phyloP scores from a whole-genome alignment of 371 early-diverging fungal genomes.

The Mortierella sp. region DNA sequence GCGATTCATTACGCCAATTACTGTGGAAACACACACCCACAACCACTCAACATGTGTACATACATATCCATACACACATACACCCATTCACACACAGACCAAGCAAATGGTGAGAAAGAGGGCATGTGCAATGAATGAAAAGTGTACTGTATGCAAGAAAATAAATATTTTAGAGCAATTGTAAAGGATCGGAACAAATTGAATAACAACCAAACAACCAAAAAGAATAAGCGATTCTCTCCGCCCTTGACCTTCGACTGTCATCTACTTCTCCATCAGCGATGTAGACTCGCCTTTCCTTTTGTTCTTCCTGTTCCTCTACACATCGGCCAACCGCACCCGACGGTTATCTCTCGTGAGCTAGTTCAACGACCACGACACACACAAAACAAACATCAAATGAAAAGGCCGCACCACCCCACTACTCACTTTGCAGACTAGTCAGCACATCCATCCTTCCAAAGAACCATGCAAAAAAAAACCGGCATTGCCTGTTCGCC shows the following conservation, averaged over 20 bases:
- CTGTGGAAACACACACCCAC: background rate
- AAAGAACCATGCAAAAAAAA: background rate
- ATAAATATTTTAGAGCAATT: background rate
- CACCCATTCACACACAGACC: background rate
- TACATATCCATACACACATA: background rate
- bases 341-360: background rate
- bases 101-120: background rate
- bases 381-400: background rate
- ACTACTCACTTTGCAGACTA: no score
- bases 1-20: background rate
- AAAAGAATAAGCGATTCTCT: background rate
- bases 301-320: background rate
- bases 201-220: no score
- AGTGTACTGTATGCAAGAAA: background rate
- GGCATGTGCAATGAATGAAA: background rate
- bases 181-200: no score
- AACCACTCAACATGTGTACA: background rate
- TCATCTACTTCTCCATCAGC: background rate
- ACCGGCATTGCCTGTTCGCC: background rate
- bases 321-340: background rate
- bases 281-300: background rate
- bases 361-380: no score
- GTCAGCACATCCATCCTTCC: background rate
- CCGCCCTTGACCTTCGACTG: background rate
- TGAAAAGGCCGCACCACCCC: background rate